Base-by-base conservation (phyloP, 75 land plant genomes). In the Isoetes taiwanensis region DNA sequence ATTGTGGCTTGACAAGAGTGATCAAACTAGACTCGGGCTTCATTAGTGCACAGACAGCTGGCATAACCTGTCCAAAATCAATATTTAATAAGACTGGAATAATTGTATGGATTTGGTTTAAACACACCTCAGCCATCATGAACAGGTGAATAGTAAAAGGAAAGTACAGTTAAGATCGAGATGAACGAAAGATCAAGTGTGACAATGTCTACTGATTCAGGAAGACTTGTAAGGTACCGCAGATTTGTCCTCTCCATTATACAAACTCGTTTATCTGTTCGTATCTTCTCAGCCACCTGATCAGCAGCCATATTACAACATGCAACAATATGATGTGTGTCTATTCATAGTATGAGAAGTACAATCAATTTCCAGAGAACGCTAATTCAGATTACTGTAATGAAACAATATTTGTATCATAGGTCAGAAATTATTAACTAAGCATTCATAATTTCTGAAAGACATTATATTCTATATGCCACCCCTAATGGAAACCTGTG, bases 281-380 rank as follows among this genome's bases (percentile, higher is more conserved):
- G 83, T 46, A 91, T 86, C 69, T 83, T 91, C 53, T 91, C 88
- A 27, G 97, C 97, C 52, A 91, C 97, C 97, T 90, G 68, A 10
- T 14, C 24, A 3, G 9, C 4, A 26, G 24, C 2, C 39, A n/a
- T n/a, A n/a, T n/a, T n/a, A n/a, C n/a, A n/a, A n/a, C n/a, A n/a
- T n/a, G n/a, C n/a, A n/a, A n/a, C n/a, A n/a, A n/a, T n/a, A n/a
- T n/a, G n/a, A n/a, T n/a, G n/a, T n/a, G n/a, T n/a, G n/a, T n/a
- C n/a, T n/a, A n/a, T n/a, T n/a, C n/a, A n/a, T n/a, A n/a, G n/a
- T n/a, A n/a, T n/a, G n/a, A n/a, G n/a, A n/a, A n/a, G n/a, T n/a
- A n/a, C n/a, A n/a, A n/a, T n/a, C n/a, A n/a, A n/a, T n/a, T n/a
- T n/a, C n/a, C n/a, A n/a, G n/a, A n/a, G n/a, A n/a, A n/a, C n/a